phyloP scores from a whole-genome alignment of 2,329 filamentous ascomycete genomes.

The Penicillium sp. region DNA sequence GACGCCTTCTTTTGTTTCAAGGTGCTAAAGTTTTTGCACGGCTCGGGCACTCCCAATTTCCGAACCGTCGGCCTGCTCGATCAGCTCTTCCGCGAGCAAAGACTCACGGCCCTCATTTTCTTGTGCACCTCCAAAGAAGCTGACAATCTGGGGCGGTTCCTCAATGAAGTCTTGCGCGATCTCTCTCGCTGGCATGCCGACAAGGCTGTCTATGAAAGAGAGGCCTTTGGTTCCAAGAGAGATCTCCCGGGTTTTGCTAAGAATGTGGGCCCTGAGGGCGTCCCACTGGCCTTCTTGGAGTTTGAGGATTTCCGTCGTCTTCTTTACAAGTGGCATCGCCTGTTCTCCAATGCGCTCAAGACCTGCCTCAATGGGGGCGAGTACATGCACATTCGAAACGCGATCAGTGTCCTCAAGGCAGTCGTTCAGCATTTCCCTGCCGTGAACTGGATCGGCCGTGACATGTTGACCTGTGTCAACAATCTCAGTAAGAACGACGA shows the following conservation, averaged over 20 bases:
- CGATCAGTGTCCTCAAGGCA: conserved; percentile 80
- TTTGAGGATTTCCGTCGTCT: conserved; percentile 82
- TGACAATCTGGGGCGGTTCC: conserved; percentile 85
- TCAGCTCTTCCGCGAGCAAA: conserved; percentile 76
- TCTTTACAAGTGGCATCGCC: conserved; percentile 85
- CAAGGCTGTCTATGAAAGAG: conserved; percentile 70
- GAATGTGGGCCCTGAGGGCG: conserved; percentile 64
- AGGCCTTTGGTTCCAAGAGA: conserved; percentile 64
- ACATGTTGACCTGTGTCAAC: conserved; percentile 43
- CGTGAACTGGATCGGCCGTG: conserved; percentile 75
- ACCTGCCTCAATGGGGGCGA: conserved; percentile 75
- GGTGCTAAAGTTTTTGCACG: conserved; percentile 82
- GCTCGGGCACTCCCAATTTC: conserved; percentile 78
- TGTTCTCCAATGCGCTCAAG: conserved; percentile 73
- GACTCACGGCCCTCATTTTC: conserved; percentile 77
- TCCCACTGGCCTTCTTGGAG: conserved; percentile 67
- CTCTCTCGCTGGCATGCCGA: conserved; percentile 79
- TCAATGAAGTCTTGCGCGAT: conserved; percentile 76
- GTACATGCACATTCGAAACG: conserved; percentile 97
- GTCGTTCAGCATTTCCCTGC: conserved; percentile 79
- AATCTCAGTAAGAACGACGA: conserved; percentile 43
- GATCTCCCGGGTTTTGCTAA: conserved; percentile 75
- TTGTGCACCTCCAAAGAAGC: conserved; percentile 85
- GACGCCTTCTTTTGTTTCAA: conserved; percentile 87
- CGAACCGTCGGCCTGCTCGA: conserved; percentile 78